A percentile compares a stretch with the other conserved stretches of the same genome.
Evolutionary conservation across 1,284 basidiomycete genomes (phyloP).

Genomic region (Sanguinoderma infundibulare): DNA sequence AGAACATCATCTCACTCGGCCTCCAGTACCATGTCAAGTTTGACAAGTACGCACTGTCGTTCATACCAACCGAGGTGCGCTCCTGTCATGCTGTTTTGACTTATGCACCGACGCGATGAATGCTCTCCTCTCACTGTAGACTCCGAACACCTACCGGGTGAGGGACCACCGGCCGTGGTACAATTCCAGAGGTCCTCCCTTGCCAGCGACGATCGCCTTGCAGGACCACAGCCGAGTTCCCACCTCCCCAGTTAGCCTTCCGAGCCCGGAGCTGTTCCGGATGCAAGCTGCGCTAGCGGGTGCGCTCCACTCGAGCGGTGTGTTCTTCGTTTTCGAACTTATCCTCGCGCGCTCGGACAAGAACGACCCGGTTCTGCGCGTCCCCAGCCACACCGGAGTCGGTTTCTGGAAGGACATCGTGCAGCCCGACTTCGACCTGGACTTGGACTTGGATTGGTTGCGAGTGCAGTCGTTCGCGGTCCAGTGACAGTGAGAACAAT

Average conservation of each 20-base stretch:
- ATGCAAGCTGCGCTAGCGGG: neutral
- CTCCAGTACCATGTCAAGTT: neutral
- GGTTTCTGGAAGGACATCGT: too few relatives aligned
- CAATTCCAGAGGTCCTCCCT: neutral
- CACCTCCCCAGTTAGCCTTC: neutral
- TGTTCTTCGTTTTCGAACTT: neutral
- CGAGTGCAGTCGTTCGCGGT: too few relatives aligned
- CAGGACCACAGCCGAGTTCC: neutral
- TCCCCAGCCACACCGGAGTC: too few relatives aligned
- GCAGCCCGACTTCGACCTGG: too few relatives aligned
- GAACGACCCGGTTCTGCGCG: too few relatives aligned
- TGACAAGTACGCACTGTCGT: neutral
- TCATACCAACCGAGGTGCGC: neutral
- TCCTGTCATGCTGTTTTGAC: neutral
- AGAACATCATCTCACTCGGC: neutral
- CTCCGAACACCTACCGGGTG: neutral
- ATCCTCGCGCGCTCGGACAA: neutral
- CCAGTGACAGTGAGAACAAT: too few relatives aligned
- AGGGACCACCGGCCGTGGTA: neutral
- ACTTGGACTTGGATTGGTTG: too few relatives aligned
- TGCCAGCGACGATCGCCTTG: neutral
- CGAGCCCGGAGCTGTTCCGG: neutral
- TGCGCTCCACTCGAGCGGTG: neutral
- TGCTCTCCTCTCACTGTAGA: neutral
- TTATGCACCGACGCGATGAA: neutral